Percentiles rank a stretch among this genome's conserved stretches.
Evolutionary conservation across 108 stramenopile genomes (phyloP).

Genomic region (Schizochytrium sp.): DNA sequence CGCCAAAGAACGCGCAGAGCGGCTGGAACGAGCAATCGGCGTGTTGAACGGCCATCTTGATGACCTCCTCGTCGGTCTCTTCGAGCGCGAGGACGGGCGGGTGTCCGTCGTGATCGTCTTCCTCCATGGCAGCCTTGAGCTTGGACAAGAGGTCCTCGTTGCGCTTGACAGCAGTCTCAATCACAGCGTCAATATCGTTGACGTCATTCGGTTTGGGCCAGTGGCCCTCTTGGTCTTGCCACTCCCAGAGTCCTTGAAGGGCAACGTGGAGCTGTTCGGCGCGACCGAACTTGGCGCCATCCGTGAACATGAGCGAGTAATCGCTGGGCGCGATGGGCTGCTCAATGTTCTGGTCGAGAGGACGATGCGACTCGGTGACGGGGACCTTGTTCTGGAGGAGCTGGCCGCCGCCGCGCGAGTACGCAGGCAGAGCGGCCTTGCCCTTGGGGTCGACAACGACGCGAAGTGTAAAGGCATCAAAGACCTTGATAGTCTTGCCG

Average conservation of each 20-base stretch:
- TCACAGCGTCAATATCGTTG: neutral
- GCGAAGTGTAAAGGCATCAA: conserved; percentile 39
- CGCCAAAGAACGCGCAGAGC: conserved; percentile 67
- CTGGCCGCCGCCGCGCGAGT: conserved; percentile 41
- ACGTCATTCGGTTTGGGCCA: conserved; percentile 33
- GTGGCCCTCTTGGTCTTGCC: conserved; percentile 31
- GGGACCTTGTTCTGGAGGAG: conserved; percentile 43
- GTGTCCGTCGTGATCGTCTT: neutral
- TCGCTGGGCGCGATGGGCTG: conserved; percentile 40
- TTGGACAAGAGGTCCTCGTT: conserved; percentile 23
- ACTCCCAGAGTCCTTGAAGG: conserved; percentile 39
- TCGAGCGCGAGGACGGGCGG: neutral
- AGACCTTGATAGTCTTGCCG: conserved; percentile 35
- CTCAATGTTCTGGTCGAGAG: conserved; percentile 31
- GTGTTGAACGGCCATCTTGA: conserved; percentile 48
- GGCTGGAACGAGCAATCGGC: conserved; percentile 59
- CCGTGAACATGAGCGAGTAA: conserved; percentile 38
- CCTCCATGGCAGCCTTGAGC: conserved; percentile 26
- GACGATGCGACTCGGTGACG: conserved; percentile 16
- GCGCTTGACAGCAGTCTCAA: conserved; percentile 18
- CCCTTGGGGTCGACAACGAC: neutral
- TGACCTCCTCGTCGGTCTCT: conserved; percentile 49
- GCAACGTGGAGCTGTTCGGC: conserved; percentile 51
- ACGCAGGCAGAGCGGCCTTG: conserved; percentile 15
- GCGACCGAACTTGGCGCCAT: conserved; percentile 44